Percentiles rank a stretch among this genome's conserved stretches.
Conservation (phyloP, 768 basidiomycete genomes). For the Coprinellus aureogranulatus region DNA sequence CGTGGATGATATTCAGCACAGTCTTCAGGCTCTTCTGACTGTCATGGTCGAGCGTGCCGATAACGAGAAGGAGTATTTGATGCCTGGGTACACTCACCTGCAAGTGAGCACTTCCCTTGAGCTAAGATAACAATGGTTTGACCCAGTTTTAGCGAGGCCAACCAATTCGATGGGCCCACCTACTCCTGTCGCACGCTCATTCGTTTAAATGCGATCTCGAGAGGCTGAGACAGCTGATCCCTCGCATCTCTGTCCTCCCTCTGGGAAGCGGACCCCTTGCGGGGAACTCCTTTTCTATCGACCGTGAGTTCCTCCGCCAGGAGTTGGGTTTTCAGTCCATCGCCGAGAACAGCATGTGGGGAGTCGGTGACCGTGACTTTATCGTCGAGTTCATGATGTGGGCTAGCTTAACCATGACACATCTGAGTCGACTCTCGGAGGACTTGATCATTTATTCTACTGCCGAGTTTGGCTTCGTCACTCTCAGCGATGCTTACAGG, state of each 20-base stretch:
- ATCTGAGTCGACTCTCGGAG: slow-evolving; percentile 92
- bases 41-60: slow-evolving; percentile 93
- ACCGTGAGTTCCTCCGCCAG: slow-evolving; percentile 86
- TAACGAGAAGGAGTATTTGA: slow-evolving; percentile 83
- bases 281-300: slow-evolving; percentile 92
- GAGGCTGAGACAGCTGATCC: slow-evolving; percentile 77
- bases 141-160: slow-evolving; percentile 95
- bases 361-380: slow-evolving; percentile 96
- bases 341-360: slow-evolving; percentile 96
- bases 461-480: slow-evolving; percentile 95
- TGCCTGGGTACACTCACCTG: slow-evolving; percentile 97
- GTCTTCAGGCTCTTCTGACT: slow-evolving; percentile 74
- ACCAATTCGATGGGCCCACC: slow-evolving; percentile 98
- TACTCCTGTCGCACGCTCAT: slow-evolving; percentile 91
- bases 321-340: slow-evolving; percentile 88
- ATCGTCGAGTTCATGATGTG: slow-evolving; percentile 97
- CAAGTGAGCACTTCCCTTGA: too few species aligned
- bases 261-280: slow-evolving; percentile 94
- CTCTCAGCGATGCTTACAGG: slow-evolving; percentile 98
- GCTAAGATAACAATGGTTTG: too few species aligned
- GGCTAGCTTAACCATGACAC: slow-evolving; percentile 88
- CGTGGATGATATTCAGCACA: slow-evolving; percentile 60
- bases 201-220: slow-evolving; percentile 90
- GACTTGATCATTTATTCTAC: slow-evolving; percentile 96
- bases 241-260: slow-evolving; percentile 90